A percentile compares a stretch with the other conserved stretches of the same genome.
These are phyloP conservation scores for Draba incana DNA, from an alignment of 345 rosid species.

Conservation along the genomic window DNA sequence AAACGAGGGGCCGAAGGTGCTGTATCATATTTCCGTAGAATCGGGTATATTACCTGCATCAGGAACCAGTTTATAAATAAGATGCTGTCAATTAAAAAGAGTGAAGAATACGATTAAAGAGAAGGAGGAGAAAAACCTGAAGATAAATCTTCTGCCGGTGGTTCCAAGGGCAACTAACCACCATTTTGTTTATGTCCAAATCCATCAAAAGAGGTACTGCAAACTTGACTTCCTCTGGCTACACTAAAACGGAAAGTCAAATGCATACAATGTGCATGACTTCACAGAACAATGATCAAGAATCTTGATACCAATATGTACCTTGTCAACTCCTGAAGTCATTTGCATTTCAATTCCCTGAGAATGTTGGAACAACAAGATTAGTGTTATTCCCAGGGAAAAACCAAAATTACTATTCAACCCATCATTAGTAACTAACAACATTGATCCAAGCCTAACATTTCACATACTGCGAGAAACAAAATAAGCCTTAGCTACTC, in stretches of 20 bases:
- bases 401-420: neutral
- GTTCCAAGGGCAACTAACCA: constrained; percentile 87
- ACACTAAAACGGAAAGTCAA: constrained; percentile 50
- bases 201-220: constrained; percentile 84
- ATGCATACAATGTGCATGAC: constrained; percentile 20
- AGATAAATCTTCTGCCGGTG: constrained; percentile 84
- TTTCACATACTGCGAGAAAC: neutral
- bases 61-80: constrained; percentile 13
- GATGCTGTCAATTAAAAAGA: neutral
- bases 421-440: neutral
- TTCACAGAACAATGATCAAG: constrained; percentile 18
- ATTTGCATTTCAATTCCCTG: constrained; percentile 95
- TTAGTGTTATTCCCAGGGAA: neutral
- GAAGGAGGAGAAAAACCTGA: constrained; percentile 60
- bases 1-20: constrained; percentile 81
- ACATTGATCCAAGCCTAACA: constrained; percentile 3
- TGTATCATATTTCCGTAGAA: constrained; percentile 68
- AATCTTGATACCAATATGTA: constrained; percentile 44
- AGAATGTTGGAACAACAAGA: constrained; percentile 16
- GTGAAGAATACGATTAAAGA: neutral
- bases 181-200: constrained; percentile 78
- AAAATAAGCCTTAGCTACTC: neutral
- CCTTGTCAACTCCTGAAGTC: constrained; percentile 87
- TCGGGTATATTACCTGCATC: constrained; percentile 80
- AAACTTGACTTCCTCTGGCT: constrained; percentile 96